A percentile compares a stretch with the other conserved stretches of the same genome.
phyloP scores from a whole-genome alignment of 2,329 filamentous ascomycete species.

The Paracamarosporium sp. region DNA sequence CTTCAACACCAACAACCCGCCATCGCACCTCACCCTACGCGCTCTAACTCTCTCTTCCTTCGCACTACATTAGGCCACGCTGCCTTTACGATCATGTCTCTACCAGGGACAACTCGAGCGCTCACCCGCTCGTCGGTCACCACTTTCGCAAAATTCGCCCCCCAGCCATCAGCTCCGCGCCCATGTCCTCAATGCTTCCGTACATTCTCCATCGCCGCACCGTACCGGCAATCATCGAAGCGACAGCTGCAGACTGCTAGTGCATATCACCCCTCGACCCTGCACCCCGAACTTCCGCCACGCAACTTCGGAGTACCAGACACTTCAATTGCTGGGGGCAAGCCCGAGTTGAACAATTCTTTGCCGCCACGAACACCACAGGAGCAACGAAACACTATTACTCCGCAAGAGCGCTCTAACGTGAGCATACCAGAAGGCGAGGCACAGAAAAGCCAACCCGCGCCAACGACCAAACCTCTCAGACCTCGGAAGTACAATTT shows the following conservation, averaged over 20 bases:
- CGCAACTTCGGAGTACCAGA: slow-evolving; percentile 66
- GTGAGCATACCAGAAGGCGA: slow-evolving; percentile 66
- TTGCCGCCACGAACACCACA: slow-evolving; percentile 50
- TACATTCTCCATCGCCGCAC: slow-evolving; percentile 51
- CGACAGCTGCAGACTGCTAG: slow-evolving; percentile 68
- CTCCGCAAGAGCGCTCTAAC: slow-evolving; percentile 40
- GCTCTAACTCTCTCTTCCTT: neutral
- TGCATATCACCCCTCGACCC: slow-evolving; percentile 66
- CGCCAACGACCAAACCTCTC: slow-evolving; percentile 47
- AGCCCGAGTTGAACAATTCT: slow-evolving; percentile 56
- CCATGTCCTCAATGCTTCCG: slow-evolving; percentile 54
- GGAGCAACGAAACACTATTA: slow-evolving; percentile 23
- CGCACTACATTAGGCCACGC: slow-evolving; percentile 1
- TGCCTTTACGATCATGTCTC: slow-evolving; percentile 34
- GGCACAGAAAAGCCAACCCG: slow-evolving; percentile 69
- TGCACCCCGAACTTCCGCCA: slow-evolving; percentile 64
- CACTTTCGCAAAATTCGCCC: slow-evolving; percentile 33
- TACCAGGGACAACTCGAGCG: slow-evolving; percentile 32
- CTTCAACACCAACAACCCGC: slow-evolving; percentile 14
- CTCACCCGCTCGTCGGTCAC: slow-evolving; percentile 32
- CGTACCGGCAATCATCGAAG: slow-evolving; percentile 43
- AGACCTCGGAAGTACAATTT: slow-evolving; percentile 71
- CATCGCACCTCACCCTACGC: slow-evolving; percentile 6
- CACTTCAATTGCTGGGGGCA: slow-evolving; percentile 64
- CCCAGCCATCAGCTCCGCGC: slow-evolving; percentile 28